Evolutionary conservation across 139 green algal genomes (phyloP), one percentile per base, ranked within the genome.

Genomic region (Coccomyxa sp.): DNA sequence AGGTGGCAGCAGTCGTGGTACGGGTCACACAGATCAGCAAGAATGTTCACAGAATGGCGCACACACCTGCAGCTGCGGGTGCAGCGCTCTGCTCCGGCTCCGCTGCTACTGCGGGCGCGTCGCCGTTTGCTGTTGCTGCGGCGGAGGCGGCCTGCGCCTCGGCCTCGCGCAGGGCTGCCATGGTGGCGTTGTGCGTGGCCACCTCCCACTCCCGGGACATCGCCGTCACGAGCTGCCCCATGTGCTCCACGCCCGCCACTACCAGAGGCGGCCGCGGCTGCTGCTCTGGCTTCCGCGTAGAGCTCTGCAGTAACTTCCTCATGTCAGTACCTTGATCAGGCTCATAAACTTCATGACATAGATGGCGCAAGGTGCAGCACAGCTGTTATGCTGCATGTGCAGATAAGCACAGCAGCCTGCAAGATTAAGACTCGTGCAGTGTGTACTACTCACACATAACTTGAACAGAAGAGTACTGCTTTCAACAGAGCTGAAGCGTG

Each of bases 121-220:
- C 50, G 5, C 3, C 50, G 5, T 64, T 22, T 18, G 50, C 50
- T 22, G 27, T 64, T 22, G 22, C 50, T 22, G 5, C 5, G 50
- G 22, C 50, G 50, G 50, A 18, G 18, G 50, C 50, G 18, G 50
- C 5, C 18, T 22, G 2, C 50, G 50, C 50, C 50, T 64, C 50
- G 50, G 50, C 50, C 50, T 18, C 18, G 50, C 27, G 50, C 50
- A 22, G 64, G 29, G 64, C 64, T 14, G 74, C 74, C 31, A 70
- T 16, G 10, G 74, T 31, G 14, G 74, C 74, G 33, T 70, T 40
- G 44, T 79, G 79, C 14, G 39, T 34, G 24, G 54, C 68, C 34
- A 68, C 75, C 64, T 88, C 78, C 85, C 86, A 88, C 50, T 93
- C 85, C 31, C 54, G 54, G 29, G 40, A 74, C 83, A 95, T 89